Evolutionary conservation across 805 yeast genomes (phyloP), one percentile per base, ranked within the genome.

Genomic region (Cyberlindnera galapagoensis): DNA sequence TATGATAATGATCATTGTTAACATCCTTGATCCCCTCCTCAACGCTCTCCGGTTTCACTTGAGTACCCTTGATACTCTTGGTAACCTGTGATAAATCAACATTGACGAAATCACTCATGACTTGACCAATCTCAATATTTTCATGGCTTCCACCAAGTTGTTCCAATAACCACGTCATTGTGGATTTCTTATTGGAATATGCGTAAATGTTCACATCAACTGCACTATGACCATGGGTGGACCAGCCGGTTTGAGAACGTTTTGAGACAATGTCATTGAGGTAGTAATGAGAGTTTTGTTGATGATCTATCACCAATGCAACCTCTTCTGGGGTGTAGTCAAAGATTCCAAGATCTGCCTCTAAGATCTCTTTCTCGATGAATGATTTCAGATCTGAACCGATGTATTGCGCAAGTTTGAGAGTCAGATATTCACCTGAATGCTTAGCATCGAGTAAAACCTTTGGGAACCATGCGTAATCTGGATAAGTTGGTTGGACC

Each of bases 171-270:
- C 31, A 23, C 3, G 41, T 27, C 49, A 58, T 59, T 19, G 76
- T 65, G 7, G 58, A 46, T 30, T 65, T 62, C 17, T 69, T 73
- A 46, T 80, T 80, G 20, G 87, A 70, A 53, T 79, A 71, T 0
- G 81, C 95, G 54, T 88, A 88, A 30, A 90, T 82, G 51, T 90
- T 88, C 22, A 88, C 95, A 57, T 88, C 97, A 11, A 88, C 96
- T 0, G 95, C 96, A 14, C 94, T 79, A 57, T 88, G 97, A 19
- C 97, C 97, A 50, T 86, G 94, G 0, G 97, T 88, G 8, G 94
- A 69, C 95, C 96, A 88, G n/a, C 96, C 97, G 12, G 86, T 74
- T 56, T 82, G 82, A 0, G 97, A 86, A 42, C 95, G 73, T n/a
- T 60, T 49, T 1, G 94, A 81, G 9, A 86, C 71, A 71, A 88